Evolutionary conservation across 306 rosid genomes (phyloP), one percentile per base, ranked within the genome.

Genomic region (Astragalus membranaceus): DNA sequence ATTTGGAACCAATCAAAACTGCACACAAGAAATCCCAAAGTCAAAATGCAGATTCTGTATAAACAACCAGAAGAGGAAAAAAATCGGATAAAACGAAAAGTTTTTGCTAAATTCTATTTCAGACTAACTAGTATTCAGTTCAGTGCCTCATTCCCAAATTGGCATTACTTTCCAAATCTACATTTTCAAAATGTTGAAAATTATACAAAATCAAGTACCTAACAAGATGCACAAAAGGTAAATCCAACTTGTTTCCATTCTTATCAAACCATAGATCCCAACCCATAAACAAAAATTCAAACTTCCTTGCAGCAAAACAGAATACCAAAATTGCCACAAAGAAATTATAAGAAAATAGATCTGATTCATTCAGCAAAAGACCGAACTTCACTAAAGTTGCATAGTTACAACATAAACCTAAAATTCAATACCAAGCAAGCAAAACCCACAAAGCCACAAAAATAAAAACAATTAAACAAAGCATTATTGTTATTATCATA

Each of bases 181-280:
- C 83, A 82, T 78, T 85, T 61, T 73, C 72, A 54, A 54, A 67
- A 75, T 61, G 61, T 33, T 36, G 37, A 41, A 50, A 67, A 78
- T 71, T 41, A 32, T 58, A 32, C 41, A 75, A 46, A 70, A 17
- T 37, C 14, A 67, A 54, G 60, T 14, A 47, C 46, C 32, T 66
- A 47, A 65, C 73, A 64, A 67, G 80, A 83, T 50, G 74, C 67
- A 81, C 9, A 44, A 56, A 47, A 71, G 73, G 79, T 66, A 74
- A 86, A 83, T 78, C 82, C 75, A 30, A 78, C 81, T 70, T 42
- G 54, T 70, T 61, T 72, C 79, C 81, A 70, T 63, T 49, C 14
- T 14, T 11, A 14, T 6, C 67, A 58, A 46, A 49, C 54, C 75
- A 76, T 29, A 82, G 96, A 88, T 94, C 97, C 84, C 83, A 82